Evolutionary conservation across 2,329 filamentous ascomycete species (phyloP).

Genomic region (Epichloe gansuensis): DNA sequence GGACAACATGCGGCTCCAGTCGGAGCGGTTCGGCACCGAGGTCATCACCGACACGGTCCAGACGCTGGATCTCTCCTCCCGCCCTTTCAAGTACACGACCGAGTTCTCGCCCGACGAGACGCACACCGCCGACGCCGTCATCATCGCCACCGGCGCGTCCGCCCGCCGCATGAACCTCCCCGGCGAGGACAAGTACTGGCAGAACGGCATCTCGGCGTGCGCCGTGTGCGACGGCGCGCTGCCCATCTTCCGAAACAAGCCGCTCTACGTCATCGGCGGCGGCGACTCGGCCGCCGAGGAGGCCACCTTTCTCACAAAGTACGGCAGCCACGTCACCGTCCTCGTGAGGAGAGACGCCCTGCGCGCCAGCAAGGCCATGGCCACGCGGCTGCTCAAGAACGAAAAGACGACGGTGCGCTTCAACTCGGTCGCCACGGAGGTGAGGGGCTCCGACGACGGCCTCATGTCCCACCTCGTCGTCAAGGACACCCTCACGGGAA

Average conservation of each 20-base stretch:
- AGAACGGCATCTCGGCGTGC: slow-evolving; percentile 89
- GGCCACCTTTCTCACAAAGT: slow-evolving; percentile 94
- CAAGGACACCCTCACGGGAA: slow-evolving; percentile 63
- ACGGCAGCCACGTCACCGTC: slow-evolving; percentile 87
- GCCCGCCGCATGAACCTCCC: slow-evolving; percentile 69
- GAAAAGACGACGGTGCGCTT: slow-evolving; percentile 85
- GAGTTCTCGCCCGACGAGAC: slow-evolving; percentile 75
- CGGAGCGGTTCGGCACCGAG: slow-evolving; percentile 79
- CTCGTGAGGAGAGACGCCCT: slow-evolving; percentile 80
- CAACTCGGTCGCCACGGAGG: slow-evolving; percentile 69
- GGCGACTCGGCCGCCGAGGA: slow-evolving; percentile 96
- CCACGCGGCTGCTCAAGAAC: slow-evolving; percentile 65
- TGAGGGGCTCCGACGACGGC: slow-evolving; percentile 72
- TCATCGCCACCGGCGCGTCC: slow-evolving; percentile 91
- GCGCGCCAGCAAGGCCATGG: slow-evolving; percentile 85
- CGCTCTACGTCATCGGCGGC: slow-evolving; percentile 86
- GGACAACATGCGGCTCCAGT: slow-evolving; percentile 91
- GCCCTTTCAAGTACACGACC: slow-evolving; percentile 87
- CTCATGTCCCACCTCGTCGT: slow-evolving; percentile 82
- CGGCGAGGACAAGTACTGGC: slow-evolving; percentile 95
- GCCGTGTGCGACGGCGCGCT: slow-evolving; percentile 95
- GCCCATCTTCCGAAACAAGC: slow-evolving; percentile 95
- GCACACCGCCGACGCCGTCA: slow-evolving; percentile 82
- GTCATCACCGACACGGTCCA: slow-evolving; percentile 89
- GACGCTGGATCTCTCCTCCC: slow-evolving; percentile 68